These are phyloP conservation scores for Myxozyma udenii DNA, from an alignment of 805 yeast genomes.

Conservation along the genomic window DNA sequence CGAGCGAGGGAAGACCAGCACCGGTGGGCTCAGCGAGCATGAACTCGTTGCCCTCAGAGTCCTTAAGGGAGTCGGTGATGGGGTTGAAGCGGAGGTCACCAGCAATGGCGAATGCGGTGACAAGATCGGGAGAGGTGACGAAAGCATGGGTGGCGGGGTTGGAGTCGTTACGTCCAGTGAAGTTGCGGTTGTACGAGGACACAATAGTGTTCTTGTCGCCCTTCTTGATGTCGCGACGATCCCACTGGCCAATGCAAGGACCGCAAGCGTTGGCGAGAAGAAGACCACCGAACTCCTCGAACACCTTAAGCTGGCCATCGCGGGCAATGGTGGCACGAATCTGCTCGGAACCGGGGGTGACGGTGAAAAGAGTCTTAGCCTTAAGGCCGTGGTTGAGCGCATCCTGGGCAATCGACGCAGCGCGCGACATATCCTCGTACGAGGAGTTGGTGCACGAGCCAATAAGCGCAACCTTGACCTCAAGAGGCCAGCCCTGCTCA, in stretches of 20 bases:
- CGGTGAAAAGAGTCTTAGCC: constrained; percentile 88
- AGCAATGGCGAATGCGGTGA: constrained; percentile 92
- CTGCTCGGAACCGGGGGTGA: constrained; percentile 98
- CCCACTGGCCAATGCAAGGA: constrained; percentile 99
- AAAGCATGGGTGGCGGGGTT: constrained; percentile 97
- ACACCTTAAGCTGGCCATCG: constrained; percentile 81
- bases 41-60: constrained; percentile 66
- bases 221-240: constrained; percentile 64
- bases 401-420: constrained; percentile 82
- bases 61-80: constrained; percentile 73
- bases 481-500: constrained; percentile 79
- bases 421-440: constrained; percentile 97
- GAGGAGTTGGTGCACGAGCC: constrained; percentile 99
- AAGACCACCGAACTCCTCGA: constrained; percentile 82
- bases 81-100: constrained; percentile 94
- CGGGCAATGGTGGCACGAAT: constrained; percentile 95
- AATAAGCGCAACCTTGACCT: constrained; percentile 86
- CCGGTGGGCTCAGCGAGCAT: constrained; percentile 69
- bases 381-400: constrained; percentile 83
- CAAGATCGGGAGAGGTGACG: constrained; percentile 97
- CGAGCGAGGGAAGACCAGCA: constrained; percentile 70
- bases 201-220: constrained; percentile 75
- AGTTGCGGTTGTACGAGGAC: constrained; percentile 96
- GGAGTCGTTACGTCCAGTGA: constrained; percentile 97
- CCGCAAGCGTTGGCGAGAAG: constrained; percentile 98